Percentiles rank a stretch among this genome's conserved stretches.
Evolutionary conservation across 257 asterid genomes (phyloP).

Genomic region (Capsicum chinense): DNA sequence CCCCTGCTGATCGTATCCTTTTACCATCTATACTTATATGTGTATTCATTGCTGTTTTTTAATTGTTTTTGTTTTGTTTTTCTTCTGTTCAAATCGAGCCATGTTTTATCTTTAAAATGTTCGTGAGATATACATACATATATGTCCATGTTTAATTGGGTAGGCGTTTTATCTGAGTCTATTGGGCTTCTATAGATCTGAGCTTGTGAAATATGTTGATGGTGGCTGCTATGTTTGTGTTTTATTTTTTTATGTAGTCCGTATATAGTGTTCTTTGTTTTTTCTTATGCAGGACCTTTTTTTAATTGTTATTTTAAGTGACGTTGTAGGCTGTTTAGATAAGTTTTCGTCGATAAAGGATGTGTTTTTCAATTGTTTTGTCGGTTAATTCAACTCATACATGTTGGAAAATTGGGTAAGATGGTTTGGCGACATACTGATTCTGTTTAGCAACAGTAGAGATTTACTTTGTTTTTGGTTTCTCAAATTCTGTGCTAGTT

Average conservation of each 20-base stretch:
- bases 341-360: background rate
- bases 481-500: background rate
- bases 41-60: background rate
- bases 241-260: background rate
- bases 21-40: background rate
- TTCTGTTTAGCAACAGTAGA: background rate
- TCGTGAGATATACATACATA: background rate
- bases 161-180: background rate
- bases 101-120: background rate
- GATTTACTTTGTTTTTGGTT: background rate
- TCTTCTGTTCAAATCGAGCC: background rate
- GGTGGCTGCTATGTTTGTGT: background rate
- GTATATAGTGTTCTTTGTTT: background rate
- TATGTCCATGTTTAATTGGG: background rate
- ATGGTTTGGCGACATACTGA: background rate
- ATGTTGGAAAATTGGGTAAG: background rate
- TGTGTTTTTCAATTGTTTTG: background rate
- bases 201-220: conserved; percentile 30
- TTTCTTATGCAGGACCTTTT: background rate
- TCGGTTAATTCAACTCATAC: background rate
- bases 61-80: background rate
- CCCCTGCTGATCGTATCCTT: conserved; percentile 72
- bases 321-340: background rate
- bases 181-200: conserved; percentile 38
- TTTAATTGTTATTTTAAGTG: background rate